Evolutionary conservation across 768 basidiomycete genomes (phyloP), one percentile per base, ranked within the genome.

Genomic region (Kwoniella mangroviensis): DNA sequence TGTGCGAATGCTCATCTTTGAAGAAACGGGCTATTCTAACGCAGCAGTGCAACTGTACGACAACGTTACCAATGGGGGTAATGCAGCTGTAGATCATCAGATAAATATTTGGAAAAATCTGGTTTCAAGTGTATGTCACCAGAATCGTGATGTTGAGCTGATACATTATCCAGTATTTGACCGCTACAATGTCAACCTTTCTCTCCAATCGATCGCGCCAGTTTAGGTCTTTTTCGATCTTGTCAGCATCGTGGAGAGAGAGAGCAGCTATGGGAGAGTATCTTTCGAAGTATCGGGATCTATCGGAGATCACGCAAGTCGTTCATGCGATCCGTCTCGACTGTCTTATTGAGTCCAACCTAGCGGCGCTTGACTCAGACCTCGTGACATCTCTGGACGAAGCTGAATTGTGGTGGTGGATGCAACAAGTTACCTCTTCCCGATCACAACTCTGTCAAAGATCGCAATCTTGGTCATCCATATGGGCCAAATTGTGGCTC

Each of bases 331-430:
- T 74, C 0, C 72, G 73, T 13, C 67, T 79, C 2, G 77, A 79
- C 45, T 79, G 77, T 55, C 63, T 77, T 1, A 67, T 81, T 2
- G 76, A 76, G 45, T 74, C 72, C 9, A 65, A 64, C 0, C 53
- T 77, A 7, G 67, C 69, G 2, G 72, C 73, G 1, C 69, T 43
- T 13, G 75, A 75, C 24, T 28, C 65, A 13, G 73, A 70, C 9
- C 62, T 79, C 3, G 56, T 74, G 43, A 59, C 58, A 10, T 45
- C 41, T 0, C 9, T n/a, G 17, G 75, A 78, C 40, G 76, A 79
- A 22, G 7, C 26, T 5, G 62, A 62, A 22, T 21, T 65, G 9
- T 77, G 78, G 75, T 77, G 79, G 74, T 81, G 77, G 77, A 68
- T 79, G 6, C n/a, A 68, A 19, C 49, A 56, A 21, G 54, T 78